These are phyloP conservation scores for Colletotrichum paranaense DNA, from an alignment of 2,329 filamentous ascomycete genomes.

Conservation along the genomic window DNA sequence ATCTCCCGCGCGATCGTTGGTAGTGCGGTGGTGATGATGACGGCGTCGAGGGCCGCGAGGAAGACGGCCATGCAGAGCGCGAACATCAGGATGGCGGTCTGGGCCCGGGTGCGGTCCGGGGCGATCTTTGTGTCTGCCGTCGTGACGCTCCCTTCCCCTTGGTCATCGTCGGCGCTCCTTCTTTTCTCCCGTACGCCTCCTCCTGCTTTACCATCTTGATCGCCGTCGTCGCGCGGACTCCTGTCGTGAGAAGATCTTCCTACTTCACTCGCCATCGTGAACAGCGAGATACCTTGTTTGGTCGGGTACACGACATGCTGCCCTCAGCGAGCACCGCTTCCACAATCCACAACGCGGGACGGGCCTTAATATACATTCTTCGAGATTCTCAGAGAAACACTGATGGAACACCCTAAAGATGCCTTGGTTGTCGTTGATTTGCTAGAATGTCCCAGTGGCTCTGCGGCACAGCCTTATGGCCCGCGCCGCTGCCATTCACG, in stretches of 20 bases:
- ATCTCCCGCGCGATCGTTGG: conserved; percentile 74
- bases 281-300: background rate
- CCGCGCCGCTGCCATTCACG: background rate
- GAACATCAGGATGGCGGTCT: conserved; percentile 53
- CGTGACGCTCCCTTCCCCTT: conserved; percentile 13
- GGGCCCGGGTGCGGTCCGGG: conserved; percentile 47
- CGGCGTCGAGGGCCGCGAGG: conserved; percentile 67
- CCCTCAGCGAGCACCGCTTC: background rate
- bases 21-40: conserved; percentile 75
- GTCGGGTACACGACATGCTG: conserved; percentile 10
- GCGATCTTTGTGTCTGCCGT: conserved; percentile 1
- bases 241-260: background rate
- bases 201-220: background rate
- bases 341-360: background rate
- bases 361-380: conserved; percentile 11
- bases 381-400: background rate
- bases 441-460: background rate
- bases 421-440: background rate
- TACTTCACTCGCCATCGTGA: conserved; percentile 15
- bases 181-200: background rate
- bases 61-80: conserved; percentile 59
- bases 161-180: background rate
- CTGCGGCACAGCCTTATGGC: background rate
- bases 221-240: background rate
- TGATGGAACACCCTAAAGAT: too few relatives aligned